Base-by-base conservation (phyloP, 1,284 basidiomycete genomes). In the Porphyrellus sp. region DNA sequence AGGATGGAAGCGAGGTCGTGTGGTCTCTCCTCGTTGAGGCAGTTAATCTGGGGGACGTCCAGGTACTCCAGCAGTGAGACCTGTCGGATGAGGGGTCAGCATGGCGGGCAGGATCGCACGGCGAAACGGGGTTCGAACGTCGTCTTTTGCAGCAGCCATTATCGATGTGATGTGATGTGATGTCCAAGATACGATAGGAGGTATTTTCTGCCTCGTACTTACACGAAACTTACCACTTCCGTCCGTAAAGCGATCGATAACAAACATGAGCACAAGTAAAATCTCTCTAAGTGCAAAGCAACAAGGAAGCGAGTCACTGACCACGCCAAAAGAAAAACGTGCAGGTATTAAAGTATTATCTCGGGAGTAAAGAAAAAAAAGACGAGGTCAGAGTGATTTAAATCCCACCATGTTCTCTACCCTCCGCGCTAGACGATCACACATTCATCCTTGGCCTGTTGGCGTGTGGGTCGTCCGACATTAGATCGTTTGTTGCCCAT, bases 371-470 rank as follows among this genome's bases (percentile, higher is more conserved):
- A 18, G 24, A 31, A 37, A 40, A 24, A n/a, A 38, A 28, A 30
- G 27, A 28, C 41, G 23, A 52, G 31, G 46, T 34, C 46, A 21
- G 25, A 35, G 40, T 31, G 52, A 54, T 37, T 43, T 45, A 54
- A 52, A 51, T 49, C 44, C 52, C 35, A 55, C 41, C 54, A 21
- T 52, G 39, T 45, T 18, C 38, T 39, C 41, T 38, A 46, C 50
- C 28, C 27, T 24, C 46, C 15, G 11, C 37, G 46, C 61, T 75
- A 91, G 70, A 81, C 83, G 57, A 97, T 85, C 42, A 91, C 80
- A 76, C 94, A 98, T 65, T 97, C 93, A 53, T 91, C 88, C 71
- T 89, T 88, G 16, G 94, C 93, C 65, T 97, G 84, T 68, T 94
- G 89, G 56, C 94, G 81, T 21, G 93, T 96, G 40, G 94, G 94